Conservation (phyloP, 2,329 filamentous ascomycete genomes). For the Aspergillus terreus region DNA sequence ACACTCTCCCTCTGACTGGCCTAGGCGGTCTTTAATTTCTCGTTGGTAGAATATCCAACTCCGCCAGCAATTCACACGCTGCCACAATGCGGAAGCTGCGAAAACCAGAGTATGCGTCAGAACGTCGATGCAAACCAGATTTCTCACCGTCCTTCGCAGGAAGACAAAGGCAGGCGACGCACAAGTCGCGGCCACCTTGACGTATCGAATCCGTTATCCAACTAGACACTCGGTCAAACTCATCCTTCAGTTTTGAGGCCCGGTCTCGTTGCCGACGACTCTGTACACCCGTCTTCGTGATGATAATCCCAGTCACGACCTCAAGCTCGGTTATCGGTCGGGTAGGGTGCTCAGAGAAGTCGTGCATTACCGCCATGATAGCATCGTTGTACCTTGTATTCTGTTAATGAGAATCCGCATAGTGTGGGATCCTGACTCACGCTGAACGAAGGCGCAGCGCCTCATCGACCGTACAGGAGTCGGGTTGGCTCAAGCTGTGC, state of each 20-base stretch:
- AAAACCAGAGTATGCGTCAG: constrained; percentile 5
- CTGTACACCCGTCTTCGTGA: constrained; percentile 46
- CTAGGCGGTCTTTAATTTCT: too few species aligned
- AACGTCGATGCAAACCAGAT: not conserved
- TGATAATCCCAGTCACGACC: constrained; percentile 56
- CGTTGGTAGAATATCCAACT: constrained; percentile 4
- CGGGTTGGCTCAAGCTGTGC: constrained; percentile 4
- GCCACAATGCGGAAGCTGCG: constrained; percentile 17
- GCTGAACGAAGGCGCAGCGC: constrained; percentile 12
- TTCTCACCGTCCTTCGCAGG: constrained; percentile 1
- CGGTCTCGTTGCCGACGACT: constrained; percentile 39
- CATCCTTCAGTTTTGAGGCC: constrained; percentile 42
- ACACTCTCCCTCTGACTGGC: too few species aligned
- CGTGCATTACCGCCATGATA: constrained; percentile 47
- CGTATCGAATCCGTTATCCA: constrained; percentile 20
- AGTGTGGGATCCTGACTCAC: not conserved
- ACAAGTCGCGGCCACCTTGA: constrained; percentile 8
- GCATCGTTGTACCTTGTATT: constrained; percentile 51
- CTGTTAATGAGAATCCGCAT: constrained; percentile 2
- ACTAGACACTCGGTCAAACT: constrained; percentile 16
- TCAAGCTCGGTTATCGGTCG: constrained; percentile 49
- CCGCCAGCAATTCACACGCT: constrained; percentile 14
- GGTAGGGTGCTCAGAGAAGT: constrained; percentile 39
- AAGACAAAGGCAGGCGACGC: constrained; percentile 14
- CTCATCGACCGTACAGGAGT: constrained; percentile 8